Base-by-base conservation (phyloP, 2,329 filamentous ascomycete species). In the Fusarium sambucinum region DNA sequence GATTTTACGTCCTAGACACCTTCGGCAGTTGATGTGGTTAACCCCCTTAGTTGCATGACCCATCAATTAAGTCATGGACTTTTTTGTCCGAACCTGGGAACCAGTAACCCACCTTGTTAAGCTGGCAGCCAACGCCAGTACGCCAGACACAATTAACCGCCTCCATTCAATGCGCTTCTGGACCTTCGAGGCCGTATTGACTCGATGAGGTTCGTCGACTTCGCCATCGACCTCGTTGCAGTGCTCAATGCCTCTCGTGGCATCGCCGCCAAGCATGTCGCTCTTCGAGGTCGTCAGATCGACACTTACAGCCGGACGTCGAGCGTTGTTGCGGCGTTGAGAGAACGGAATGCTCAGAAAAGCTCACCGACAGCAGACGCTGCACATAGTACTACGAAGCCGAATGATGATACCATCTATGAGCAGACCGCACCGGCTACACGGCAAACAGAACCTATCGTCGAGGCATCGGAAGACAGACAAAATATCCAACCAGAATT, bases 171-270 rank as follows among this genome's bases (percentile, higher is more conserved):
- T 75, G 75, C 52, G 58, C 69, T 33, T 55, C 53, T 63, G 67
- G 67, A 58, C 61, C 59, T 53, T 37, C 30, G 66, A 72, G 74
- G 72, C 67, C 66, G 60, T 44, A 47, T 61, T 74, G 45, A 45
- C 72, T 66, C 72, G 71, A 89, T 89, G 87, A 81, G 86, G 78
- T 82, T 88, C 84, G 87, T 86, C 80, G 90, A 87, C 80, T 87
- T 85, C 75, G 81, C 84, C 66, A 82, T 94, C 76, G 92, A 94
- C 81, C 82, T 91, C 73, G 88, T 89, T 70, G 87, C 89, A 63
- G 83, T 94, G 68, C 84, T 91, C 77, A 88, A 86, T 82, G 91
- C 89, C 76, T 90, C 91, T 51, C 87, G 89, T 62, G 86, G 86
- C 33, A 85, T 94, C 63, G 90, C 90, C 48, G 79, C 84, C 48